Base-by-base conservation (phyloP, 2,329 filamentous ascomycete genomes). In the Xylariales sp. region DNA sequence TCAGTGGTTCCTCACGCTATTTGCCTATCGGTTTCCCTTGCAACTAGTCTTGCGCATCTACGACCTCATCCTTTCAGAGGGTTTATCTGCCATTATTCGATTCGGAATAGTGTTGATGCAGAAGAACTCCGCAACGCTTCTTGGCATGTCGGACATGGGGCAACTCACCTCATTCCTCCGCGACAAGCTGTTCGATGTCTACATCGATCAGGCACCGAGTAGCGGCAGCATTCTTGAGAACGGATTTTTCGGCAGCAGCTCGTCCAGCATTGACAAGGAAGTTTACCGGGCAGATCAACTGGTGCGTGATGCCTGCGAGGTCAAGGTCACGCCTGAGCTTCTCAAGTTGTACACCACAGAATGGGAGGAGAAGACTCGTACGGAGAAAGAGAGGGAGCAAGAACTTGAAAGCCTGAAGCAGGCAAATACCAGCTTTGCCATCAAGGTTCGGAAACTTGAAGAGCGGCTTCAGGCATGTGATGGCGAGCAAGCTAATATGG, bases 1-100 rank as follows among this genome's bases (percentile, higher is more conserved):
- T 0, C 93, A 98, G 61, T 98, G 93, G 93, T 98, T 98, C 64
- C 75, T 98, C 34, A 98, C 93, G 0, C 74, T 98, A n/a, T 98
- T 98, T 57, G 89, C 91, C 21, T 98, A 98, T 61, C 86, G 94
- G 29, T 98, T 98, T 61, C 93, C 93, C 7, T 74, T 98, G 6
- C 93, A 98, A 57, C 79, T 98, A 8, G 93, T 98, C 6, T 81
- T 98, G 41, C 86, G 93, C 21, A 94, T 98, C 35, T 98, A 97
- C 62, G 93, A 98, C 57, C 69, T 98, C 39, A 93, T 98, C 36
- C 72, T 98, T 14, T 93, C 88, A 32, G 91, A 97, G 62, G 93
- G 94, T 3, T 72, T 98, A 13, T 87, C 89, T 37, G 93, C 93
- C 1, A 93, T 98, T 49, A 69, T 98, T 37, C 91, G 91, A 51